Percentiles rank a stretch among this genome's conserved stretches.
Evolutionary conservation across 495 filamentous ascomycete species (phyloP).

Genomic region (Apiosordaria backusii): DNA sequence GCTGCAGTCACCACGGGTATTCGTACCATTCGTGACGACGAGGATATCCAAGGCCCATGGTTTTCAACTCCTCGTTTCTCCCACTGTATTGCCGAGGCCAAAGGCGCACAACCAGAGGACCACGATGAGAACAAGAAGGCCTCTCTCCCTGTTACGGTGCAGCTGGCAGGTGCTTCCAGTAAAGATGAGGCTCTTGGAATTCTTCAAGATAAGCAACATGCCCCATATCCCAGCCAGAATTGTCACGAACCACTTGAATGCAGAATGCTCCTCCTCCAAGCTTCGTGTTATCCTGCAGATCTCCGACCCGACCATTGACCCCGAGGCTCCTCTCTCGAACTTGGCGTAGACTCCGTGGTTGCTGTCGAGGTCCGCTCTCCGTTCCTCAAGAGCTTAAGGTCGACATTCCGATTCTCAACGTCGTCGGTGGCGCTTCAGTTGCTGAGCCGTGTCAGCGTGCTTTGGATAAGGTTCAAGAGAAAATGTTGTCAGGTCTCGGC

Average conservation of each 20-base stretch:
- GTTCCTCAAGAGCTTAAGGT: conserved; percentile 41
- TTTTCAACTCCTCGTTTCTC: not conserved
- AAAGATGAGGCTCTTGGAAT: conserved; percentile 4
- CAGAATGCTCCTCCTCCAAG: conserved; percentile 10
- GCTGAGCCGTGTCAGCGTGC: conserved; percentile 22
- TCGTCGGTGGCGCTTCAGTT: conserved; percentile 40
- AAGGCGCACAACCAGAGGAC: not conserved
- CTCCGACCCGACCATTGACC: conserved; percentile 4
- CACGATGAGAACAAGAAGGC: conserved; percentile 4
- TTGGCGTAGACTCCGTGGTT: conserved; percentile 46
- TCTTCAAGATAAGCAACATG: not conserved
- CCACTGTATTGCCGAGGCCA: conserved; percentile 1
- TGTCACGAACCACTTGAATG: not conserved
- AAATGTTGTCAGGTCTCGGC: not conserved
- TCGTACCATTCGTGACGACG: conserved; percentile 10
- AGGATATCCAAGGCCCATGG: conserved; percentile 3
- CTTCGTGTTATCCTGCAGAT: conserved; percentile 14
- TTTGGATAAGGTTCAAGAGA: conserved; percentile 11
- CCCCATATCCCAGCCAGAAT: not conserved
- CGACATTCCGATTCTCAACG: conserved; percentile 48
- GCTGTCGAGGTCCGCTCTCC: conserved; percentile 44
- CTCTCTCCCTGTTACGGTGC: not conserved
- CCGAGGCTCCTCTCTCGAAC: conserved; percentile 11
- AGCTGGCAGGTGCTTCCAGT: not conserved
- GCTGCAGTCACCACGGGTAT: conserved; percentile 4